Conservation (phyloP, 2,329 filamentous ascomycete genomes). For the Chaetothyriales sp. region DNA sequence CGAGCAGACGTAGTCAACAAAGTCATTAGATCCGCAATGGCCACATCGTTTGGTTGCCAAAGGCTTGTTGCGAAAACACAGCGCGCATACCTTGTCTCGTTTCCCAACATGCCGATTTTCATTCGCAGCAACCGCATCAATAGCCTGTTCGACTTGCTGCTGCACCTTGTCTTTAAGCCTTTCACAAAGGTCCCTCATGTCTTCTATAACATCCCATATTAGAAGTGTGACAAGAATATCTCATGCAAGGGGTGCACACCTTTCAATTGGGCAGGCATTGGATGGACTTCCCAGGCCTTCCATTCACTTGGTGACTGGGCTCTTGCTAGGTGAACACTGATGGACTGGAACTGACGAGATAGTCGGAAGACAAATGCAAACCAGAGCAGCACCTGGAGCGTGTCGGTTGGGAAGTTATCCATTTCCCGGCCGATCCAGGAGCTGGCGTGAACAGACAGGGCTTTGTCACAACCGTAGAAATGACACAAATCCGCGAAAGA, state of each 20-base stretch:
- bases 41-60: slow-evolving; percentile 1
- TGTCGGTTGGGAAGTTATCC: background rate
- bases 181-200: slow-evolving; percentile 1
- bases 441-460: slow-evolving; percentile 2
- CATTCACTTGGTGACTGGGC: background rate
- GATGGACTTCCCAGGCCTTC: slow-evolving; percentile 3
- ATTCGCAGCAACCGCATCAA: background rate
- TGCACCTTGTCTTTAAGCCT: background rate
- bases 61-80: background rate
- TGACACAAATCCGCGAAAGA: slow-evolving; percentile 2
- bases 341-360: background rate
- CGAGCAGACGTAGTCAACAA: slow-evolving; percentile 1
- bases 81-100: background rate
- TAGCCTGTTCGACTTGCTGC: background rate
- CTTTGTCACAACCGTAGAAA: slow-evolving; percentile 3
- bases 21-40: slow-evolving; percentile 1
- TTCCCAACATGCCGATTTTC: background rate
- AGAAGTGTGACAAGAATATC: background rate
- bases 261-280: slow-evolving; percentile 1
- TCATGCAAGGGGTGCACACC: background rate
- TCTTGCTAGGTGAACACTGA: slow-evolving; percentile 1
- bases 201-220: background rate
- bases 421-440: background rate
- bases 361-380: slow-evolving; percentile 2
- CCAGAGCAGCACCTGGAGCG: slow-evolving; percentile 2